Base-by-base conservation (phyloP, 1,284 basidiomycete species). In the Heterobasidion occidentale region DNA sequence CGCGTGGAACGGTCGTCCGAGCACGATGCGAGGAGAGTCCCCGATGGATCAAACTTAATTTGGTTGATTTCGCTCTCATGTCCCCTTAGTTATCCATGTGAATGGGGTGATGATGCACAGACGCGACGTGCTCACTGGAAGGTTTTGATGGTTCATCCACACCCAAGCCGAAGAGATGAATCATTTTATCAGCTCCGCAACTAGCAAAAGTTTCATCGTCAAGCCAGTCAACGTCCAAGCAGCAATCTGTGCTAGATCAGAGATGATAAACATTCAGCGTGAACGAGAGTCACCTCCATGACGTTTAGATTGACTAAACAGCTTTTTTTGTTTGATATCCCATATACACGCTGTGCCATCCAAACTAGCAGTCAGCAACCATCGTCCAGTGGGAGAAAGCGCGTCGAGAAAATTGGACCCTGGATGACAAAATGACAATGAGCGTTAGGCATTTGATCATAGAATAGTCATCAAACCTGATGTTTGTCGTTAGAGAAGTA, bases 161-260 rank as follows among this genome's bases (percentile, higher is more conserved):
- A 50, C 78, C 74, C 34, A 89, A 64, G 50, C 77, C 75, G 70
- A 84, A 76, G 9, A 90, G 75, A 52, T 83, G 75, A 42, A 89
- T 78, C n/a, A 75, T 65, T 46, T 74, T 74, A 67, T 93, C 90
- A 34, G 87, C 84, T 35, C 88, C 87, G 63, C 85, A 88, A 46
- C 80, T 87, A 14, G 82, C 86, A 62, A 92, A 93, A 6, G 77
- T 80, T 19, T 77, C 74, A 19, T 90, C 84, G 56, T 83, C 80
- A 36, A 92, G 64, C 90, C 91, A 93, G 58, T 89, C 89, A 15
- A 88, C 78, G 63, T 93, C 90, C 65, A 92, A 69, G 66, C 89
- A 89, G 63, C 86, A 88, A 66, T 86, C 88, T 83, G 58, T 42
- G 51, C 42, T 8, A 53, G 34, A 50, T 58, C n/a, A 58, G 44